Evolutionary conservation across 2,329 filamentous ascomycete species (phyloP).

Genomic region (Aspergillus novofumigatus): DNA sequence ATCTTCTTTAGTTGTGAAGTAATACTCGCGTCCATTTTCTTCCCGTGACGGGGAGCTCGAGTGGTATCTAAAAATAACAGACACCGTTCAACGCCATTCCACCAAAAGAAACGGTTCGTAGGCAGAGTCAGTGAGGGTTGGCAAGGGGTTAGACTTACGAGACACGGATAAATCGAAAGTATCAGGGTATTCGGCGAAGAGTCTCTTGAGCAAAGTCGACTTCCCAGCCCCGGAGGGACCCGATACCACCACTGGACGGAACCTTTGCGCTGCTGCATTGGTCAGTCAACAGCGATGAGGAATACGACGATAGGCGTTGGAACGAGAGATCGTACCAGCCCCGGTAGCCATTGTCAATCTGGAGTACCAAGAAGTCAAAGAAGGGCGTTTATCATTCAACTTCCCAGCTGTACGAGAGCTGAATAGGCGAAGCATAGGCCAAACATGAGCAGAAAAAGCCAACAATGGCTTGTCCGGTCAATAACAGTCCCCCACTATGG

Average conservation of each 20-base stretch:
- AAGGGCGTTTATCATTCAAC: not conserved
- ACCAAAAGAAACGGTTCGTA: not conserved
- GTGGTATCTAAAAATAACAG: slow-evolving; percentile 63
- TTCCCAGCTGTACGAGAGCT: slow-evolving; percentile 7
- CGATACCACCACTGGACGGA: slow-evolving; percentile 40
- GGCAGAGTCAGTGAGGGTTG: slow-evolving; percentile 1
- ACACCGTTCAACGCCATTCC: slow-evolving; percentile 5
- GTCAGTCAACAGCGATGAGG: not conserved
- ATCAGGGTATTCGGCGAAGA: slow-evolving; percentile 40
- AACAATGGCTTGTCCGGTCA: not conserved
- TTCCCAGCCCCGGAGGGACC: slow-evolving; percentile 42
- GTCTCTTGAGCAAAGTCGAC: slow-evolving; percentile 39
- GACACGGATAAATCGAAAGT: slow-evolving; percentile 42
- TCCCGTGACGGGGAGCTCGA: slow-evolving; percentile 69
- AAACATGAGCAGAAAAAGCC: slow-evolving; percentile 5
- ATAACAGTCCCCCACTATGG: not conserved
- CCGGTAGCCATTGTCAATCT: slow-evolving; percentile 21
- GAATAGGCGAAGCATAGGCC: slow-evolving; percentile 19
- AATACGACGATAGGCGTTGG: not conserved
- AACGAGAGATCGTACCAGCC: slow-evolving; percentile 16
- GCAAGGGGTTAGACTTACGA: slow-evolving; percentile 22
- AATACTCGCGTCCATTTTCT: slow-evolving; percentile 72
- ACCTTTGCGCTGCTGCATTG: slow-evolving; percentile 22
- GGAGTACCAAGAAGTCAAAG: not conserved
- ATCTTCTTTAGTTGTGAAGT: slow-evolving; percentile 64